A percentile compares a stretch with the other conserved stretches of the same genome.
Conservation (phyloP, 2,329 filamentous ascomycete species). For the Colletotrichum cordylinicola region DNA sequence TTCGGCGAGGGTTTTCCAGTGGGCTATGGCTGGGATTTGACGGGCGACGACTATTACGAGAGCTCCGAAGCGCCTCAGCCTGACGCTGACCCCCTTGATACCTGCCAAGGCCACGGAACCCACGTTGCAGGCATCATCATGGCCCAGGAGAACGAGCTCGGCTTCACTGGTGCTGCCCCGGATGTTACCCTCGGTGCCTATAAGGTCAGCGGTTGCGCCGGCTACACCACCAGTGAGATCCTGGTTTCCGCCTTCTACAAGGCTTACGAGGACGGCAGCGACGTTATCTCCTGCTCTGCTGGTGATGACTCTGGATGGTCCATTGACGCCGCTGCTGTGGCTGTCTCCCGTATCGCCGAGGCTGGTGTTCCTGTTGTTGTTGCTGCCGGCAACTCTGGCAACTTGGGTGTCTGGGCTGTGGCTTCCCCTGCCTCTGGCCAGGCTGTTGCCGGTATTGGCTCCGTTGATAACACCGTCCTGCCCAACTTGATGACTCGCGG, state of each 20-base stretch:
- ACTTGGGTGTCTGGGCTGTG: constrained; percentile 26
- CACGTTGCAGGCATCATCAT: constrained; percentile 53
- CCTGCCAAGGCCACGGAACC: constrained; percentile 48
- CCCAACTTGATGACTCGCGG: constrained; percentile 23
- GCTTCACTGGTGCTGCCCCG: constrained; percentile 46
- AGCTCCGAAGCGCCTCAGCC: constrained; percentile 35
- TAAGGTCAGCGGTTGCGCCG: constrained; percentile 41
- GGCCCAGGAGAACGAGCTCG: constrained; percentile 41
- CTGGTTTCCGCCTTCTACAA: constrained; percentile 46
- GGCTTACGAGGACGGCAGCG: constrained; percentile 45
- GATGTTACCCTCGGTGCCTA: constrained; percentile 46
- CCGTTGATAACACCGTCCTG: constrained; percentile 26
- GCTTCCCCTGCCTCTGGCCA: constrained; percentile 28
- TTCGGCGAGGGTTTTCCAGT: constrained; percentile 56
- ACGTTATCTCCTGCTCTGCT: constrained; percentile 36
- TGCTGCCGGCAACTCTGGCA: constrained; percentile 31
- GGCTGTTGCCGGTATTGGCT: constrained; percentile 28
- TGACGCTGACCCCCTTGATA: constrained; percentile 44
- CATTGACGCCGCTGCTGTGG: constrained; percentile 28
- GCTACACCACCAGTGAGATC: constrained; percentile 41
- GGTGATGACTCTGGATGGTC: constrained; percentile 32
- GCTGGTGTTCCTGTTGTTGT: constrained; percentile 32
- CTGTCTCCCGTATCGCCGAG: constrained; percentile 31
- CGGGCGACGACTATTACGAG: constrained; percentile 42
- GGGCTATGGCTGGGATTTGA: constrained; percentile 51